Conservation (phyloP, 2,329 filamentous ascomycete genomes). For the Aspergillus neotritici region DNA sequence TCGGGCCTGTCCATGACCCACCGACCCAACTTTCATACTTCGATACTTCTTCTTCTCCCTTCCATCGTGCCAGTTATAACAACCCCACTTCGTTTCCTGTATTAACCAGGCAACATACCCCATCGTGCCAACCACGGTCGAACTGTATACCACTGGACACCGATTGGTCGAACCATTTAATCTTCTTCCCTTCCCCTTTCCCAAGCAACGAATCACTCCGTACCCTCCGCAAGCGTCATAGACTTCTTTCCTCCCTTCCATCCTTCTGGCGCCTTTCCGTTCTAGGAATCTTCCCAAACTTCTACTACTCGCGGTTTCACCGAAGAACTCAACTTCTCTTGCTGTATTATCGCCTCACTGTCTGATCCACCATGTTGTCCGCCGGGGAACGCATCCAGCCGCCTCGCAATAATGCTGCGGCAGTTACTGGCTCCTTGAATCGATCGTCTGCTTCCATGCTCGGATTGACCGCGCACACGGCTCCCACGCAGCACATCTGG, state of each 20-base stretch:
- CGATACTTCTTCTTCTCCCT: slow-evolving; percentile 8
- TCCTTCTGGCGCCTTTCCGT: slow-evolving; percentile 6
- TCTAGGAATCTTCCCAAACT: background rate
- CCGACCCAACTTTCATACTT: slow-evolving; percentile 20
- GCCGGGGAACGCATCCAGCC: slow-evolving; percentile 33
- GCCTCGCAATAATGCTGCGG: slow-evolving; percentile 18
- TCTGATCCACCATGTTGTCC: slow-evolving; percentile 34
- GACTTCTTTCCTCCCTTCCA: slow-evolving; percentile 5
- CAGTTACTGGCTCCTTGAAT: slow-evolving; percentile 16
- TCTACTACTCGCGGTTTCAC: background rate
- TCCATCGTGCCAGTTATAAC: background rate
- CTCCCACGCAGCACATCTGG: slow-evolving; percentile 63
- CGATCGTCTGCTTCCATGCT: slow-evolving; percentile 14
- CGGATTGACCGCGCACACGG: background rate
- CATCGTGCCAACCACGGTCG: no score
- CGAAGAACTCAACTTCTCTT: background rate
- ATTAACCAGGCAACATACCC: slow-evolving; percentile 5
- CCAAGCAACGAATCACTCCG: slow-evolving; percentile 2
- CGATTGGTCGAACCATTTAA: slow-evolving; percentile 4
- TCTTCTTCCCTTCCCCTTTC: background rate
- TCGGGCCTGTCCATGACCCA: slow-evolving; percentile 7
- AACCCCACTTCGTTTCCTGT: slow-evolving; percentile 2
- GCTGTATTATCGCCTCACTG: background rate
- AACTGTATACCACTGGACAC: background rate
- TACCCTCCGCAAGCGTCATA: slow-evolving; percentile 18